phyloP scores from a whole-genome alignment of 163 green algal species.

The Chlamydomonas reinhardtii region DNA sequence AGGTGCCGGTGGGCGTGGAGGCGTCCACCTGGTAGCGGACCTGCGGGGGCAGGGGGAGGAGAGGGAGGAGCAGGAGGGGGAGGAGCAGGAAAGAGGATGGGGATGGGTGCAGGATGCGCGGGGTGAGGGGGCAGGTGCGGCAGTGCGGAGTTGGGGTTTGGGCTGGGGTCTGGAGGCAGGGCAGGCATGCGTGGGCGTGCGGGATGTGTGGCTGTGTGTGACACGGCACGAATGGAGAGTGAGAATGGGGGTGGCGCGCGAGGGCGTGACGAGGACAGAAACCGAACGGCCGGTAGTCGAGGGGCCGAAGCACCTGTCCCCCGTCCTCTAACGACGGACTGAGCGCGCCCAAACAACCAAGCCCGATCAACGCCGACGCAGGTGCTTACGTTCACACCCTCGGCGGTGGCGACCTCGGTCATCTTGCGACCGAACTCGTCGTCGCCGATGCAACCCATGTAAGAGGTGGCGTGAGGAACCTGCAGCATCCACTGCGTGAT shows the following conservation, averaged over 20 bases:
- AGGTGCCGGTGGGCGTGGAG: conserved; percentile 93
- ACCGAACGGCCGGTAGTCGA: no score
- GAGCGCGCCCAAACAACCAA: no score
- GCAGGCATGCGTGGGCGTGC: no score
- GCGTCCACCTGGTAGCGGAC: conserved; percentile 94
- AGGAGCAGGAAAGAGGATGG: no score
- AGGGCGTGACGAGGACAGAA: no score
- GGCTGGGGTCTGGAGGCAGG: no score
- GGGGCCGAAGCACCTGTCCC: no score
- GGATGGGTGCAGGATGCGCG: no score
- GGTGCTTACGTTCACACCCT: conserved; percentile 90
- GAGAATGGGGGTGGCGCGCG: no score
- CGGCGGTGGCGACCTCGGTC: conserved; percentile 74
- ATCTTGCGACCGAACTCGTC: conserved; percentile 95
- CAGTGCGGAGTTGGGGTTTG: not conserved
- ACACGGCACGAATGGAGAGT: no score
- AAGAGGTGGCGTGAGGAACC: conserved; percentile 86
- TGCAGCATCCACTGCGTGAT: conserved; percentile 99
- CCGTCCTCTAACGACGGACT: no score
- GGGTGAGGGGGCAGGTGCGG: not conserved
- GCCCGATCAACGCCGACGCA: not conserved
- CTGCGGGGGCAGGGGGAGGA: conserved; percentile 50
- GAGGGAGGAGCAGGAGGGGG: not conserved
- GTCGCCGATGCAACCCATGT: conserved; percentile 97
- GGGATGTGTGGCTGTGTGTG: no score